phyloP scores from a whole-genome alignment of 2,329 filamentous ascomycete species.

The Fusarium udum region DNA sequence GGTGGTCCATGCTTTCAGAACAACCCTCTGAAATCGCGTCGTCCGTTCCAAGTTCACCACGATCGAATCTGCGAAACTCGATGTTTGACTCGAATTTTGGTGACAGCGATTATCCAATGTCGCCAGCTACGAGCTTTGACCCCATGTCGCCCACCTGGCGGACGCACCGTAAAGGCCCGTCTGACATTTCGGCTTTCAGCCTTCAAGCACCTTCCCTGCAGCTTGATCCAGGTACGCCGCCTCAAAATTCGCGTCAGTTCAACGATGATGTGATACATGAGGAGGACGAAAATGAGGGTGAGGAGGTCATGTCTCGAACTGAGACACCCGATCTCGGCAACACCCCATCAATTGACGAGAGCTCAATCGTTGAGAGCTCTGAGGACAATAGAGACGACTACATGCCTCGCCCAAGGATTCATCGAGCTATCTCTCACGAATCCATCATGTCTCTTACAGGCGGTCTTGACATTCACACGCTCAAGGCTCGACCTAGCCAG shows the following conservation, averaged over 20 bases:
- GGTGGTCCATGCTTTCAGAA: slow-evolving; percentile 67
- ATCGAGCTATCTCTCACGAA: slow-evolving; percentile 80
- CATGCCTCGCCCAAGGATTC: slow-evolving; percentile 60
- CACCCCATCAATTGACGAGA: slow-evolving; percentile 47
- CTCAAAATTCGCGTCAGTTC: slow-evolving; percentile 34
- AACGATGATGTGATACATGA: slow-evolving; percentile 49
- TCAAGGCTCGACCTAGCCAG: slow-evolving; percentile 79
- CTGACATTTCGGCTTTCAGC: slow-evolving; percentile 64
- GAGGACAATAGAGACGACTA: slow-evolving; percentile 48
- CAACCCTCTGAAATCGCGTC: slow-evolving; percentile 74
- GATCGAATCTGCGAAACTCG: slow-evolving; percentile 75
- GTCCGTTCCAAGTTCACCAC: slow-evolving; percentile 83
- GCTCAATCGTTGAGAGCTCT: slow-evolving; percentile 47
- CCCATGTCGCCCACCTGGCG: slow-evolving; percentile 71
- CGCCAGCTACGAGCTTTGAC: slow-evolving; percentile 79
- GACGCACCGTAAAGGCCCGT: slow-evolving; percentile 64
- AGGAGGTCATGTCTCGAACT: slow-evolving; percentile 30
- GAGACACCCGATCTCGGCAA: slow-evolving; percentile 42
- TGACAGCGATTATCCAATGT: slow-evolving; percentile 76
- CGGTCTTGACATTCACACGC: slow-evolving; percentile 88
- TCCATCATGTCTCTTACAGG: slow-evolving; percentile 88
- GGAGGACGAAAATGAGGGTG: slow-evolving; percentile 49
- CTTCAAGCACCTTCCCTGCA: slow-evolving; percentile 52
- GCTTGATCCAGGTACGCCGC: slow-evolving; percentile 48
- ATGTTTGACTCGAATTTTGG: slow-evolving; percentile 77